These are phyloP conservation scores for Tuber brumale DNA, from an alignment of 495 filamentous ascomycete genomes.

Conservation along the genomic window DNA sequence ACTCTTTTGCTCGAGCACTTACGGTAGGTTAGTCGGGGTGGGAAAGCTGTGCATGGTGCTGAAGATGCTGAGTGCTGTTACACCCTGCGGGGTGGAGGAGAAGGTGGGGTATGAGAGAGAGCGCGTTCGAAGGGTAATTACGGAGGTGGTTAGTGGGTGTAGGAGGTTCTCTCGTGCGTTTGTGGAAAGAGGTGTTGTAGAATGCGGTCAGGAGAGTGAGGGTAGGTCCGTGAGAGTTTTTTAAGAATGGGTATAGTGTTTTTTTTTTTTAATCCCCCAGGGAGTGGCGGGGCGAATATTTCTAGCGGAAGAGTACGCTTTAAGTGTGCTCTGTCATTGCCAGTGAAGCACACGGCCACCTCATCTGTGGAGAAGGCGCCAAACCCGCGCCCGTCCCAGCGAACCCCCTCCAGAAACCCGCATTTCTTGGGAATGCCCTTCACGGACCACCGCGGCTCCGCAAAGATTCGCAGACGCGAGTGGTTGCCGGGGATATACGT, in stretches of 20 bases:
- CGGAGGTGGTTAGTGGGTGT: conserved; percentile 11
- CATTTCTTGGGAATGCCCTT: conserved; percentile 44
- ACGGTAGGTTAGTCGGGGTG: conserved; percentile 16
- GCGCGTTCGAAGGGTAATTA: conserved; percentile 28
- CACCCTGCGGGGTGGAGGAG: conserved; percentile 18
- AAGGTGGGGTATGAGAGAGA: conserved; percentile 21
- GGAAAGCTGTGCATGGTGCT: conserved; percentile 37
- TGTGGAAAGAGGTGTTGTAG: neutral
- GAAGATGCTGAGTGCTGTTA: conserved; percentile 34
- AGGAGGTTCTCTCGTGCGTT: neutral
- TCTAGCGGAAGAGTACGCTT: neutral
- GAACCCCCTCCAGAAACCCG: conserved; percentile 44
- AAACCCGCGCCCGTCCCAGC: conserved; percentile 49
- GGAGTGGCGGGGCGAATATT: neutral
- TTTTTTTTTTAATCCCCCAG: neutral
- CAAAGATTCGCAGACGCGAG: conserved; percentile 27
- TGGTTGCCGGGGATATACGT: conserved; percentile 32
- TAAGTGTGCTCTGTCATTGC: neutral
- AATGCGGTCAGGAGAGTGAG: conserved; percentile 22
- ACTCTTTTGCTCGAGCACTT: too few relatives aligned
- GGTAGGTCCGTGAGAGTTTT: conserved; percentile 12
- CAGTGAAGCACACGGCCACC: conserved; percentile 29
- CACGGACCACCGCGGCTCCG: conserved; percentile 43
- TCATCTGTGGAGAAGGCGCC: conserved; percentile 48
- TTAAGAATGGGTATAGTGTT: conserved; percentile 10